Evolutionary conservation across 352 stramenopile species (phyloP).

Genomic region (Phytophthora sansomeana): DNA sequence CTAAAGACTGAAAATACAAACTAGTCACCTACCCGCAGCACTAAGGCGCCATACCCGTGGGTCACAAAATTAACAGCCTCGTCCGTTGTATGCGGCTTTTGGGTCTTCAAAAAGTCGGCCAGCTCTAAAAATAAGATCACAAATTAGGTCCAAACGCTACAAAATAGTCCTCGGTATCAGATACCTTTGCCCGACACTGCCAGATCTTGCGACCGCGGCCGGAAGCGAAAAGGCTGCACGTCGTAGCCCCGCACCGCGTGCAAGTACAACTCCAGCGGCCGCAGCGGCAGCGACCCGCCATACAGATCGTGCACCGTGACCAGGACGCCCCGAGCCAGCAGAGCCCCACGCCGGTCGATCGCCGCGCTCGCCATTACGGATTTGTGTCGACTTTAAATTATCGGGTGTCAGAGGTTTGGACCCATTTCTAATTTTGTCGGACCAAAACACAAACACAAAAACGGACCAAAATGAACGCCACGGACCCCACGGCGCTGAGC

Average conservation of each 20-base stretch:
- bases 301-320: slow-evolving; percentile 79
- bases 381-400: neutral
- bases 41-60: slow-evolving; percentile 73
- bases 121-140: slow-evolving; percentile 38
- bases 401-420: neutral
- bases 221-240: slow-evolving; percentile 62
- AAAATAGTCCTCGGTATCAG: neutral
- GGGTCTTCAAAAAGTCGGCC: slow-evolving; percentile 53
- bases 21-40: slow-evolving; percentile 58
- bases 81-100: slow-evolving; percentile 69
- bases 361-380: slow-evolving; percentile 61
- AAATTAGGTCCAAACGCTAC: slow-evolving; percentile 3
- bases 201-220: slow-evolving; percentile 47
- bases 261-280: slow-evolving; percentile 62
- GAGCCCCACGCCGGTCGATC: slow-evolving; percentile 51
- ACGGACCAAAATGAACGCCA: slow-evolving; percentile 80
- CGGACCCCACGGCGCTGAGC: slow-evolving; percentile 89
- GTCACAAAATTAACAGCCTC: slow-evolving; percentile 77
- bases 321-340: slow-evolving; percentile 59
- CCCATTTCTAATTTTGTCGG: slow-evolving; percentile 4
- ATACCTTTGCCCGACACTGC: slow-evolving; percentile 52
- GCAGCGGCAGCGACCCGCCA: slow-evolving; percentile 47
- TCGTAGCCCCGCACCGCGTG: slow-evolving; percentile 41
- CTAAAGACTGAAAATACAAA: neutral
- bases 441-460: too few species aligned